phyloP scores from a whole-genome alignment of 768 basidiomycete species.

The Royoungia palumana region DNA sequence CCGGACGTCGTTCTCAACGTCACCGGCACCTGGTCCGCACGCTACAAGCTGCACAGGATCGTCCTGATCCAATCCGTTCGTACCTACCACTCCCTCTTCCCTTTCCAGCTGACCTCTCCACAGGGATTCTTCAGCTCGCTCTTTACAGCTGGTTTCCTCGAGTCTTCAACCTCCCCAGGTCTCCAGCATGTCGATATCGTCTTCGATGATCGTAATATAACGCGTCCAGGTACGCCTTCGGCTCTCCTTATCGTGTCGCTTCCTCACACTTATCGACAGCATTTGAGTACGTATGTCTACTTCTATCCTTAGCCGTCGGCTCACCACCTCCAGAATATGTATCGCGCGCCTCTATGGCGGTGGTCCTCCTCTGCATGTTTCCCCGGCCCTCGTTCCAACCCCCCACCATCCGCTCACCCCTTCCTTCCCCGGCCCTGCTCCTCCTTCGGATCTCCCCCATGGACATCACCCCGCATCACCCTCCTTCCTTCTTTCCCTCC shows the following conservation, averaged over 20 bases:
- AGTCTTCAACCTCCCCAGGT: constrained; percentile 40
- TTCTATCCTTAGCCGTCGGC: background rate
- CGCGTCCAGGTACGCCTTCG: constrained; percentile 64
- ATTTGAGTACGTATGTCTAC: constrained; percentile 69
- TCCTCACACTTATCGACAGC: constrained; percentile 42
- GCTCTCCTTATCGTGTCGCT: background rate
- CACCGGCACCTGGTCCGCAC: constrained; percentile 62
- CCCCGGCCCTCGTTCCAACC: constrained; percentile 62
- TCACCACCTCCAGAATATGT: constrained; percentile 57
- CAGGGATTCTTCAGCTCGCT: constrained; percentile 87
- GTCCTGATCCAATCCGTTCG: constrained; percentile 85
- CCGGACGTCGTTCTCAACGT: constrained; percentile 77
- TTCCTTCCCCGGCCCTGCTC: constrained; percentile 43
- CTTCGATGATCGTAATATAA: constrained; percentile 87
- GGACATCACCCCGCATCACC: constrained; percentile 75
- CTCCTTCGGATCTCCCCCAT: constrained; percentile 34
- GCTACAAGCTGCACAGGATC: constrained; percentile 79
- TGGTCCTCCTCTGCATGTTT: constrained; percentile 70
- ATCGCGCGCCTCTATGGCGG: constrained; percentile 86
- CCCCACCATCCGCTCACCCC: constrained; percentile 68
- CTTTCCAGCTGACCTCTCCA: constrained; percentile 1
- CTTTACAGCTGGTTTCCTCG: constrained; percentile 77
- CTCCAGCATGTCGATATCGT: constrained; percentile 61
- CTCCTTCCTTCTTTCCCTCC: constrained; percentile 76
- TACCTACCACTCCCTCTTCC: constrained; percentile 11